Evolutionary conservation across 441 rosid species (phyloP), one percentile per base, ranked within the genome.

Genomic region (Brassica balearica): DNA sequence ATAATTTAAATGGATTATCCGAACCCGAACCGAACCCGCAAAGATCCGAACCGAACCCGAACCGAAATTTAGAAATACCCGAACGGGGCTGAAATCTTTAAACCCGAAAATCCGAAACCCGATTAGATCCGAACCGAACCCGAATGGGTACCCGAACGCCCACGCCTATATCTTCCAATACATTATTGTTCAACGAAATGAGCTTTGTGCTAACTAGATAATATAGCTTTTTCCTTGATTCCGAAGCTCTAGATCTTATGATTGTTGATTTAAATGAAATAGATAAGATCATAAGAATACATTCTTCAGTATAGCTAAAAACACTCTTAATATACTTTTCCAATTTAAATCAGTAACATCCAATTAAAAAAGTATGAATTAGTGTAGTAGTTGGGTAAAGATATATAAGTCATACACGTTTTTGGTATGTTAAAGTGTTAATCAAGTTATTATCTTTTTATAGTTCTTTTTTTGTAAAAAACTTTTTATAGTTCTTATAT

Each of bases 121-220:
- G 17, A 15, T 15, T 15, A 15, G 17, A 15, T 15, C 17, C 17
- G 17, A 15, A 15, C 17, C 17, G 17, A 15, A 15, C 17, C 17
- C 17, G 17, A 15, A 15, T 15, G 17, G 17, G 17, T 15, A 15
- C 17, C 17, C 17, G 17, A 15, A 15, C 17, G 17, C 17, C 17
- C 17, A 15, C 17, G 17, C 17, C 17, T 15, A 34, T 8, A 67
- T 55, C 22, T 67, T 56, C 8, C 46, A 68, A 23, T 75, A 15
- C 2, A 10, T 11, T 41, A 17, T 15, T 46, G 8, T 60, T 68
- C 68, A 75, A 60, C 17, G 5, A 8, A 29, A 46, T 12, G 23
- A 27, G 17, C 51, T 75, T 75, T 75, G 60, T 59, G 67, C 48
- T 66, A 51, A 12, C 67, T 74, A 55, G 25, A 56, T 36, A 38